These are phyloP conservation scores for Epichloe hybrida DNA, from an alignment of 2,329 filamentous ascomycete species.

Conservation along the genomic window DNA sequence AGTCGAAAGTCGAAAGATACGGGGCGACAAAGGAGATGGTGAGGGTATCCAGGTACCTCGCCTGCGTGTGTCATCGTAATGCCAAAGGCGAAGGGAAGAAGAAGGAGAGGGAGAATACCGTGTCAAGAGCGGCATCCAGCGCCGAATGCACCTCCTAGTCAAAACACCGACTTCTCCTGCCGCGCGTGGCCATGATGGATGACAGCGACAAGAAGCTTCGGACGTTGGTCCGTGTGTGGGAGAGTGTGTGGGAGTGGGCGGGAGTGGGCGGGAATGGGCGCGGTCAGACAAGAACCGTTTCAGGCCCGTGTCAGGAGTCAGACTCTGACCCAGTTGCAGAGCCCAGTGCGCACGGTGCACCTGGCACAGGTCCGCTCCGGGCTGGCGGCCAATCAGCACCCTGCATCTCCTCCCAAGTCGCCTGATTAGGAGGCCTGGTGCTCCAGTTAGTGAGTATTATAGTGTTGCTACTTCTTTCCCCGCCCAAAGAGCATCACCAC, in stretches of 20 bases:
- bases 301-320: constrained; percentile 13
- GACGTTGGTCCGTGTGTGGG: too few species aligned
- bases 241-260: too few species aligned
- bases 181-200: neutral
- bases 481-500: too few species aligned
- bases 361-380: constrained; percentile 8
- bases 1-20: too few species aligned
- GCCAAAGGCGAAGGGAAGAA: neutral
- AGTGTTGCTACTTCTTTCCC: too few species aligned
- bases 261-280: neutral
- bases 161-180: too few species aligned
- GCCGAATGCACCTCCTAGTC: too few species aligned
- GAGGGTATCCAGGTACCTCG: neutral
- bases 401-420: constrained; percentile 8
- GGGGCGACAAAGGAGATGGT: too few species aligned
- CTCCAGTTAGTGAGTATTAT: too few species aligned
- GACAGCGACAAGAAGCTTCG: too few species aligned
- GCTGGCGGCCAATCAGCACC: constrained; percentile 13
- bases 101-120: neutral
- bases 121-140: neutral
- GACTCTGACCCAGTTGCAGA: too few species aligned
- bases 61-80: too few species aligned
- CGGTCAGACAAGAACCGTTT: constrained; percentile 9
- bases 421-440: constrained; percentile 10
- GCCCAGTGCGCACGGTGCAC: constrained; percentile 4